Evolutionary conservation across 352 stramenopile genomes (phyloP), one percentile per base, ranked within the genome.

Genomic region (Phytophthora pistaciae): DNA sequence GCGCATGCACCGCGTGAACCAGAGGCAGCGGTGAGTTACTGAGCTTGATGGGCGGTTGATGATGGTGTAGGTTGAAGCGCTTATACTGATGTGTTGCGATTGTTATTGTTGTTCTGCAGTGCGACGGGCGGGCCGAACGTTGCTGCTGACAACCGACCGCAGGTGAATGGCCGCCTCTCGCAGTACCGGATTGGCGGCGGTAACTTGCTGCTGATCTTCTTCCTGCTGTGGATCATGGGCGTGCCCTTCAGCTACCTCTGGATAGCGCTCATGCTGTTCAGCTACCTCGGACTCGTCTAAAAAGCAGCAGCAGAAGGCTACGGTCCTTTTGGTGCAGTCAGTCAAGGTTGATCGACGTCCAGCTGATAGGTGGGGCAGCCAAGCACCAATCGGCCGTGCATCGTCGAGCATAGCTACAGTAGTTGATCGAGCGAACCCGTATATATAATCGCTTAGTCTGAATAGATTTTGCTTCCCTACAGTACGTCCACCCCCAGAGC

Each of bases 171-270:
- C 62, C 76, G 71, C 31, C 63, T 82, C 29, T 92, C 84, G 31
- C 82, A 83, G 23, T 79, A 88, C 27, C 84, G 78, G 25, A 89
- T 95, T 46, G 84, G 85, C 31, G 87, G 85, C 33, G 87, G 85
- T 48, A 95, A 93, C 64, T 36, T 91, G 46, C 57, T 95, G 72
- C 74, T 95, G 11, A 78, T 95, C 25, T 87, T 93, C 42, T 90
- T 93, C 65, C 42, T 90, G 42, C 76, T 95, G 3, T 95, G 85
- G 85, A 85, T 93, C 63, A 90, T 95, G 87, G 87, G 87, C 56
- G 79, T 95, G 40, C 87, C 87, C 5, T 84, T 93, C 64, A 91
- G 72, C 42, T 95, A 93, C 49, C 75, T 95, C 23, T 95, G 87
- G 87, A 84, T 93, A 79, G 74, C 75, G 31, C 80, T 95, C 42